Base-by-base conservation (phyloP, 2,329 filamentous ascomycete genomes). In the Cladosporium sp. region DNA sequence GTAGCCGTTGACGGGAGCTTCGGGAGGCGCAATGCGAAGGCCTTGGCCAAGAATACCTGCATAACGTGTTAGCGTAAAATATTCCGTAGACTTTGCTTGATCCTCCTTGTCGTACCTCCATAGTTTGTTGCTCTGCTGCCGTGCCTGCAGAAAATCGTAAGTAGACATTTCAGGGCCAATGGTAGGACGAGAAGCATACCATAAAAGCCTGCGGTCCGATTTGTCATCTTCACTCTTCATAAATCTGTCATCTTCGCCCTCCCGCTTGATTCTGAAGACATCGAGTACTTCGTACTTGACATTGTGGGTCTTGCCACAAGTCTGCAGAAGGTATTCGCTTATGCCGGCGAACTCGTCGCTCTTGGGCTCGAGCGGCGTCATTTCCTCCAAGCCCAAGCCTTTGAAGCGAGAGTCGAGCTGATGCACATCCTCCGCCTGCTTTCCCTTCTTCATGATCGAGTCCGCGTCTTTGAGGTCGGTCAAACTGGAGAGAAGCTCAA, bases 401-500 rank as follows among this genome's bases (percentile, higher is more conserved):
- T 80, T 72, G 74, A 84, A 95, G 59, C 88, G 87, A 43, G 77
- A 77, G 66, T 95, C 89, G 6, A 92, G 76, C 11, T 76, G 73
- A 61, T 91, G 81, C 13, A 88, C 63, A 10, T 73, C 71, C 53
- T 71, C 68, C 4, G 72, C 68, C 28, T 79, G 71, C 37, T 71
- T 70, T 56, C 75, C 70, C 35, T 72, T 72, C 69, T 88, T 90
- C 79, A 95, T 85, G 63, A 95, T 86, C 22, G 84, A 79, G 18
- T 83, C 81, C 1, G 88, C 84, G 55, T 88, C 85, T 69, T 91
- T 90, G 87, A 95, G 92, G 63, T 93, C 88, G 2, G 83, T 85
- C 65, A 95, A 73, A 56, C 83, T 87, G 63, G 95, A 88, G 1
- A 95, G 79, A 59, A 95, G 77, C 42, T 88, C 85, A 59, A 92